Evolutionary conservation across 345 rosid genomes (phyloP).

Genomic region (Salix koriyanagi): DNA sequence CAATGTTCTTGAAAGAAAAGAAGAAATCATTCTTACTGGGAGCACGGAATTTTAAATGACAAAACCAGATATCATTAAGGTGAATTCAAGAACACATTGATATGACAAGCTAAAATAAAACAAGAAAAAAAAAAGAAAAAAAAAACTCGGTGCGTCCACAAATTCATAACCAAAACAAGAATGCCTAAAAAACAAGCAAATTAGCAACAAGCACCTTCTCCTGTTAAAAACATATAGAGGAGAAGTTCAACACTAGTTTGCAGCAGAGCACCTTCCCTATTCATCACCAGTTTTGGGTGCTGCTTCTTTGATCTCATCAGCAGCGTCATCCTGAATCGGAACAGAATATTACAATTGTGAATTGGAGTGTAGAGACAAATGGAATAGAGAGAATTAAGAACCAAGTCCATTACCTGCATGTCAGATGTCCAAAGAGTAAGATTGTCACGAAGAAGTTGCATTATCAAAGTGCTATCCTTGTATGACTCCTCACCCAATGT

Average conservation of each 20-base stretch:
- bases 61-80: conserved; percentile 24
- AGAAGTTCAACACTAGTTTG: conserved; percentile 43
- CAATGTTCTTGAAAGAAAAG: background rate
- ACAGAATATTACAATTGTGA: background rate
- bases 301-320: conserved; percentile 83
- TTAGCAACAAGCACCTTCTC: conserved; percentile 53
- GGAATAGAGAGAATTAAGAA: background rate
- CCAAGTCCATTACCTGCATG: conserved; percentile 65
- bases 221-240: conserved; percentile 54
- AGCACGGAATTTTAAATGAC: background rate
- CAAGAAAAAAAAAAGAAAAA: background rate
- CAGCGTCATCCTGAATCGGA: conserved; percentile 65
- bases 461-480: conserved; percentile 93
- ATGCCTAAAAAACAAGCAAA: conserved; percentile 36
- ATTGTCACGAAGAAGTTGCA: conserved; percentile 96
- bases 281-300: conserved; percentile 58
- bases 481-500: conserved; percentile 93
- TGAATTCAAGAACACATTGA: conserved; percentile 15
- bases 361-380: background rate
- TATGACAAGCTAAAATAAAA: conserved; percentile 12
- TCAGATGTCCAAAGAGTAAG: conserved; percentile 97
- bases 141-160: conserved; percentile 30
- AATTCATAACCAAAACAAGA: conserved; percentile 40
- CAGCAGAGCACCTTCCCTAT: conserved; percentile 29
- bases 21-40: background rate